phyloP scores from a whole-genome alignment of 108 stramenopile genomes.

The Nitzschia inconspicua region DNA sequence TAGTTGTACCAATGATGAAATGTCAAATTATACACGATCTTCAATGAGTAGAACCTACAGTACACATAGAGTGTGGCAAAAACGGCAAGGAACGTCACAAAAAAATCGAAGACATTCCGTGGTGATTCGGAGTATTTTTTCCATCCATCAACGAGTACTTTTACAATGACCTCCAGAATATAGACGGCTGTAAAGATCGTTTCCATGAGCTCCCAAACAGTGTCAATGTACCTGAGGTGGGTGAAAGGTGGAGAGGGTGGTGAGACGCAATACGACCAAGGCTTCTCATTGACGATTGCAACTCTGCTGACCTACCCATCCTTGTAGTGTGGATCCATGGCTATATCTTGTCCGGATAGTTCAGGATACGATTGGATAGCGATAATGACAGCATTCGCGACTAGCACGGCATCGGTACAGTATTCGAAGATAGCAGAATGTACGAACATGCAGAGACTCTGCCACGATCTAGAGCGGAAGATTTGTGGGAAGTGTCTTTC shows the following conservation, averaged over 20 bases:
- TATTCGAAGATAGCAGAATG: conserved; percentile 52
- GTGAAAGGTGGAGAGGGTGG: no score
- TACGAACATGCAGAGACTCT: conserved; percentile 28
- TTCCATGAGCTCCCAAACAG: conserved; percentile 56
- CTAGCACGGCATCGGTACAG: conserved; percentile 52
- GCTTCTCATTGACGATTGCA: no score
- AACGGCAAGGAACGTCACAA: conserved; percentile 52
- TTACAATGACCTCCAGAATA: conserved; percentile 52
- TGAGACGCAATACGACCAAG: no score
- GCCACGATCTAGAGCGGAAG: conserved; percentile 33
- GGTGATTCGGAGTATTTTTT: conserved; percentile 46
- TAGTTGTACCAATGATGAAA: no score
- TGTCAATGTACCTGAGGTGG: conserved; percentile 61
- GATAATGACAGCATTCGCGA: conserved; percentile 67
- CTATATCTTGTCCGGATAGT: conserved; percentile 44
- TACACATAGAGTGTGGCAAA: conserved; percentile 60
- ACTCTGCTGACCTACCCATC: no score
- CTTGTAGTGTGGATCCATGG: conserved; percentile 14
- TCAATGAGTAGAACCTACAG: conserved; percentile 24
- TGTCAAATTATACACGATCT: no score
- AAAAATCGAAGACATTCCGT: conserved; percentile 69
- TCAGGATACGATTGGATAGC: conserved; percentile 66
- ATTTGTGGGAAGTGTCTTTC: conserved; percentile 43
- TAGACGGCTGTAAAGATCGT: conserved; percentile 67
- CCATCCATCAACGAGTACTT: conserved; percentile 66